Conservation (phyloP, 306 rosid genomes). For the Benincasa hispida region DNA sequence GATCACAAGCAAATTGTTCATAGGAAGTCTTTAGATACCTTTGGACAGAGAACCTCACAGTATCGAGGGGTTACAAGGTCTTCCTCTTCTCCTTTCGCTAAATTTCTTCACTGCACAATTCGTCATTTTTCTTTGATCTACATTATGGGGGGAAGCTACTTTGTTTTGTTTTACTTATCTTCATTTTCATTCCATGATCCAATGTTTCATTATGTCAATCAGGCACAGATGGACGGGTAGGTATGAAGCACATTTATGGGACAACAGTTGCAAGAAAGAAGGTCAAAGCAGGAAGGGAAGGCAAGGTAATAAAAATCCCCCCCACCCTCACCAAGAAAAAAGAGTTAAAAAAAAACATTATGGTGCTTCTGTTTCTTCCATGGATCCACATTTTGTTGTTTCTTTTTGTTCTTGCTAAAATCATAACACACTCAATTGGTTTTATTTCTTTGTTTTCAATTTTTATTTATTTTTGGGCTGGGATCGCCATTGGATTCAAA, state of each 20-base stretch:
- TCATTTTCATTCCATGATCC: neutral
- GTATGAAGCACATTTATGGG: constrained; percentile 97
- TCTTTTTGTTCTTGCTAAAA: constrained; percentile 9
- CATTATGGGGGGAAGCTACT: neutral
- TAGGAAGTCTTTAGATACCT: constrained; percentile 78
- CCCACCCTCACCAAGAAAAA: neutral
- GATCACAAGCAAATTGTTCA: constrained; percentile 66
- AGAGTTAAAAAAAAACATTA: neutral
- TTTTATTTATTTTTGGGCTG: constrained; percentile 17
- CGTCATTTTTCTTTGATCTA: neutral
- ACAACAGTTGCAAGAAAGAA: constrained; percentile 85
- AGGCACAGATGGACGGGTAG: constrained; percentile 97
- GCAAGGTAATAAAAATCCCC: constrained; percentile 40
- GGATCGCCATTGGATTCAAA: constrained; percentile 16
- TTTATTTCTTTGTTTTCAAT: neutral
- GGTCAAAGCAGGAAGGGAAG: constrained; percentile 97
- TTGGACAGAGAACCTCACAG: constrained; percentile 91
- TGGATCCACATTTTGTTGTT: neutral
- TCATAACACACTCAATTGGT: neutral
- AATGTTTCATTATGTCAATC: constrained; percentile 14
- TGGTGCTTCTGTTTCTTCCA: neutral
- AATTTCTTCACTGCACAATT: neutral
- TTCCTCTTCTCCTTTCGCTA: neutral
- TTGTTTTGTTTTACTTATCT: neutral
- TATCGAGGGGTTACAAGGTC: constrained; percentile 93